Evolutionary conservation across 441 rosid genomes (phyloP), one percentile per base, ranked within the genome.

Genomic region (Adansonia madagascariensis): DNA sequence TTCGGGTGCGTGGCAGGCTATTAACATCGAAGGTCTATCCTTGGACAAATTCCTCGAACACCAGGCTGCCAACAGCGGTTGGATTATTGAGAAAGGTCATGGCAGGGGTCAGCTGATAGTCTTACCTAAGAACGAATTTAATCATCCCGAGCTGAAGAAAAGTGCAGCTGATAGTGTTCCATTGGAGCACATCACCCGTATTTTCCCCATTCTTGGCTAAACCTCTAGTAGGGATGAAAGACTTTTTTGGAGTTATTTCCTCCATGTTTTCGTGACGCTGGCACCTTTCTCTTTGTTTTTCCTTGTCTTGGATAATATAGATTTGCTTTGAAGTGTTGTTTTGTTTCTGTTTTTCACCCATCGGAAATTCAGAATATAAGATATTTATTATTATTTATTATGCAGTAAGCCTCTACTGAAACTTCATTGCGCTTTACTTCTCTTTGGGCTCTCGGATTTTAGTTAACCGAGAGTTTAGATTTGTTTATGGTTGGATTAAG

Each of bases 131-230:
- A 97, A 81, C 31, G 97, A 93, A 81, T 97, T 91, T 85, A 94
- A 94, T 81, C 92, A 91, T 84, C 98, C 98, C 0, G 95, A 90
- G 89, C 88, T 91, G 53, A 94, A 93, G 97, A 97, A 91, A 79
- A 89, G 82, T 27, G 55, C 86, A 6, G 86, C 87, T 6, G 98
- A 90, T 77, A 85, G 81, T 67, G 84, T 96, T 43, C 94, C 98
- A 0, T 87, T 93, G 70, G 98, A 93, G 80, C 97, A 90, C 83
- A 84, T 97, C 14, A 89, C 98, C 65, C 91, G 97, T 52, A 91
- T 97, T 83, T 92, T 92, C 84, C 98, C 98, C 63, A 92, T 97
- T 80, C 97, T 97, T 47, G 91, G 94, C 67, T 93, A 85, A 91
- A 91, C 57, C 71, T 61, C 64, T 52, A 6, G 31, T 27, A 2